A percentile compares a stretch with the other conserved stretches of the same genome.
Evolutionary conservation across 495 filamentous ascomycete species (phyloP).

Genomic region (Cenococcum geophilum): DNA sequence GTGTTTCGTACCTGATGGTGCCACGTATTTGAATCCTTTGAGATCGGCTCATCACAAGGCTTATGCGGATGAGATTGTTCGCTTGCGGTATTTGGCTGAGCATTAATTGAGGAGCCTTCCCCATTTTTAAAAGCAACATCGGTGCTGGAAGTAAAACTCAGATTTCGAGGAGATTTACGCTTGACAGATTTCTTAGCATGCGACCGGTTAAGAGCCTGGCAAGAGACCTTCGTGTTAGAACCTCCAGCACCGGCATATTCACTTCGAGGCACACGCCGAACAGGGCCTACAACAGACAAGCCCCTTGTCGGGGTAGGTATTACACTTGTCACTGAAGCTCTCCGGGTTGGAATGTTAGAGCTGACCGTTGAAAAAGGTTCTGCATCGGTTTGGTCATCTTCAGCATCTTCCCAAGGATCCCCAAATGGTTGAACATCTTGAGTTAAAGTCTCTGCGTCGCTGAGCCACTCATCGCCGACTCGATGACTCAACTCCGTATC

Average conservation of each 20-base stretch:
- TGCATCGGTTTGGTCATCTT: slow-evolving; percentile 18
- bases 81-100: not conserved
- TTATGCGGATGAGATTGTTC: not conserved
- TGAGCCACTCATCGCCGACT: slow-evolving; percentile 24
- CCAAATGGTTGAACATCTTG: slow-evolving; percentile 11
- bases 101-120: not conserved
- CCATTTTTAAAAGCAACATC: not conserved
- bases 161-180: slow-evolving; percentile 7
- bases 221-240: not conserved
- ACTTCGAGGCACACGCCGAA: slow-evolving; percentile 7
- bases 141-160: not conserved
- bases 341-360: slow-evolving; percentile 14
- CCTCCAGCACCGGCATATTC: not conserved
- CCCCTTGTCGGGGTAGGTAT: slow-evolving; percentile 30
- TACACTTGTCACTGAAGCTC: slow-evolving; percentile 21
- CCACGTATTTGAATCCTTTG: slow-evolving; percentile 14
- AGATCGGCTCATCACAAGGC: slow-evolving; percentile 4
- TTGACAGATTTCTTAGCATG: slow-evolving; percentile 26
- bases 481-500: not conserved
- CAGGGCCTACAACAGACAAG: slow-evolving; percentile 24
- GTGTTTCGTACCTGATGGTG: slow-evolving; percentile 6
- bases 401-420: slow-evolving; percentile 11
- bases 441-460: slow-evolving; percentile 25
- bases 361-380: slow-evolving; percentile 18
- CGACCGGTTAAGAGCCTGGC: slow-evolving; percentile 15